Conservation (phyloP, 257 asterid genomes). For the Primulina tabacum region DNA sequence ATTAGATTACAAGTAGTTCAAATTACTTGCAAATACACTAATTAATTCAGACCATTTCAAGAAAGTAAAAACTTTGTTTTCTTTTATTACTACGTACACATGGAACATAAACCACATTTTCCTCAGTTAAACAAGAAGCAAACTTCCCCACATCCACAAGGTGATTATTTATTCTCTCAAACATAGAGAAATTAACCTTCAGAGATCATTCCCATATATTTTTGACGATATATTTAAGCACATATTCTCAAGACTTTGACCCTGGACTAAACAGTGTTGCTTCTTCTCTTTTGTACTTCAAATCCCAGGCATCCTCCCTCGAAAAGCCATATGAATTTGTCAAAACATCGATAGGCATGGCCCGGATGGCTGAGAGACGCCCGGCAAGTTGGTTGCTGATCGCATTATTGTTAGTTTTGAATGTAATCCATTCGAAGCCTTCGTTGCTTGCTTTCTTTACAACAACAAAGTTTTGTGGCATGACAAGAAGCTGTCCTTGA, state of each 20-base stretch:
- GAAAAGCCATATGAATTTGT: conserved; percentile 48
- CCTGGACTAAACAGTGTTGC: conserved; percentile 34
- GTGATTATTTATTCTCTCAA: neutral
- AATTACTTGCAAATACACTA: neutral
- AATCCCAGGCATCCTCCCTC: conserved; percentile 39
- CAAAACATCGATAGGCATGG: conserved; percentile 58
- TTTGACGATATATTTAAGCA: neutral
- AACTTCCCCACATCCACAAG: neutral
- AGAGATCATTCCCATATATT: neutral
- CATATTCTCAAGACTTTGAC: conserved; percentile 7
- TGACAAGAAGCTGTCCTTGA: conserved; percentile 46
- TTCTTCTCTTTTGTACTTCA: conserved; percentile 61
- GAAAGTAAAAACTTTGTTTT: neutral
- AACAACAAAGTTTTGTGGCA: conserved; percentile 60
- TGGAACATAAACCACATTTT: neutral
- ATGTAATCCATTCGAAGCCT: conserved; percentile 59
- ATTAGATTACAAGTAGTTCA: no score
- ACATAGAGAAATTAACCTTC: neutral
- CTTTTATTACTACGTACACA: neutral
- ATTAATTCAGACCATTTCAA: neutral
- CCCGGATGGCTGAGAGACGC: conserved; percentile 51
- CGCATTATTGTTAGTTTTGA: conserved; percentile 66
- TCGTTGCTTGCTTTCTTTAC: conserved; percentile 47
- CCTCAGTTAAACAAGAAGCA: neutral
- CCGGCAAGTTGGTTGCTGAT: conserved; percentile 46